phyloP scores from a whole-genome alignment of 371 early-diverging fungal genomes.

The Mortierella sp. region DNA sequence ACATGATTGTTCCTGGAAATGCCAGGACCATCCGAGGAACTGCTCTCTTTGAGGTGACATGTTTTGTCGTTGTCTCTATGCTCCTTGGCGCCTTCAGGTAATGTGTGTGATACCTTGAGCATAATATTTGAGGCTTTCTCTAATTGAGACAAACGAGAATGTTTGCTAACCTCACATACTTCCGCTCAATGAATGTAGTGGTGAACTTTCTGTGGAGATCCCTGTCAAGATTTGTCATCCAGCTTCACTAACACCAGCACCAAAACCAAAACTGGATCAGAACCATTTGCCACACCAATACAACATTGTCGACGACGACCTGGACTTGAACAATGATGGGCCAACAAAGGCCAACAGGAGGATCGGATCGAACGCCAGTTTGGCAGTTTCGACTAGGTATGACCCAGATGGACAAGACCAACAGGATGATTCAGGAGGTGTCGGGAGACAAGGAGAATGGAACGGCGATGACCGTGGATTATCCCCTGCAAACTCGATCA shows the following conservation, averaged over 20 bases:
- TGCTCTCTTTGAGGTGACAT: conserved; percentile 65
- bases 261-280: conserved; percentile 57
- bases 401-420: conserved; percentile 26
- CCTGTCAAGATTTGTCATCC: conserved; percentile 70
- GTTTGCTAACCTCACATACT: background rate
- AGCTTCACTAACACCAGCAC: conserved; percentile 63
- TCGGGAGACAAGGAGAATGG: conserved; percentile 53
- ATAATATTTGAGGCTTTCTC: background rate
- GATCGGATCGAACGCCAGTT: conserved; percentile 34
- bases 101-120: background rate
- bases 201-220: conserved; percentile 65
- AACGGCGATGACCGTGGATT: conserved; percentile 27
- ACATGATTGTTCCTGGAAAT: conserved; percentile 64
- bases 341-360: conserved; percentile 34
- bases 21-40: conserved; percentile 66
- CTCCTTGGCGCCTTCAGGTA: conserved; percentile 66
- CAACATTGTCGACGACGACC: conserved; percentile 55
- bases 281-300: conserved; percentile 59
- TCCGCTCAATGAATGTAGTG: conserved; percentile 41
- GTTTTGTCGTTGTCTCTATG: conserved; percentile 62
- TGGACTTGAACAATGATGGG: conserved; percentile 37
- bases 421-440: conserved; percentile 18
- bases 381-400: conserved; percentile 13
- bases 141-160: background rate
- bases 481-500: conserved; percentile 55